Base-by-base conservation (phyloP, 352 stramenopile genomes). In the Globisporangium rhizosaccharum region DNA sequence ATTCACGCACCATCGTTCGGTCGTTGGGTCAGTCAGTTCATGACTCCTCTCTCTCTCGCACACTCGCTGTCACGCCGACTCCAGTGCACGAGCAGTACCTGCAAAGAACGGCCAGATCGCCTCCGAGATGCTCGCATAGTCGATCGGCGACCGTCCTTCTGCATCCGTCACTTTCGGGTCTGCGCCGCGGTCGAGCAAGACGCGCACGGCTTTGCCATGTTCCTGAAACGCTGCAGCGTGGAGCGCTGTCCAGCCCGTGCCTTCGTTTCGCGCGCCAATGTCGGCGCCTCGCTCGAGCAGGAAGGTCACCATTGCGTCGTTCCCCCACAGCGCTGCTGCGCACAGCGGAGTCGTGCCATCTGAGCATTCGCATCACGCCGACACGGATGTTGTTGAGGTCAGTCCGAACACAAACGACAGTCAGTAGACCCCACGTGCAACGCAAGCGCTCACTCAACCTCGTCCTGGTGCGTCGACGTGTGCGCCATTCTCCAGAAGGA, bases 111-210 rank as follows among this genome's bases (percentile, higher is more conserved):
- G 59, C 76, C 79, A 88, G 62, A 87, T 87, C 5, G 79, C 79
- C 57, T 88, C 79, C 15, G 79, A 88, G 53, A 88, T 87, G 49
- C 79, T 88, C 41, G 79, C 79, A 47, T 85, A 85, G 67, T 88
- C 76, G 50, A 80, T 68, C n/a, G 79, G 56, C 39, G 75, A 72
- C 18, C 79, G 71, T 3, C 71, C 76, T 37, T 85, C 76, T 9
- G 51, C 49, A 46, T 87, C 79, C 2, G 61, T 58, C 11, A 70
- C 56, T 58, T 70, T 79, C 6, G 79, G 68, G 51, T 86, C 75
- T 0, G 76, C 75, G 48, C 73, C 67, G n/a, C 75, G 66, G 17
- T 66, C 69, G 18, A 89, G 56, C 23, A 89, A 63, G 3, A 86
- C 59, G 2, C 72, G 75, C 28, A 89, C 75, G 3, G 84, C 73